phyloP scores from a whole-genome alignment of 345 rosid species.

The Dimocarpus longan region DNA sequence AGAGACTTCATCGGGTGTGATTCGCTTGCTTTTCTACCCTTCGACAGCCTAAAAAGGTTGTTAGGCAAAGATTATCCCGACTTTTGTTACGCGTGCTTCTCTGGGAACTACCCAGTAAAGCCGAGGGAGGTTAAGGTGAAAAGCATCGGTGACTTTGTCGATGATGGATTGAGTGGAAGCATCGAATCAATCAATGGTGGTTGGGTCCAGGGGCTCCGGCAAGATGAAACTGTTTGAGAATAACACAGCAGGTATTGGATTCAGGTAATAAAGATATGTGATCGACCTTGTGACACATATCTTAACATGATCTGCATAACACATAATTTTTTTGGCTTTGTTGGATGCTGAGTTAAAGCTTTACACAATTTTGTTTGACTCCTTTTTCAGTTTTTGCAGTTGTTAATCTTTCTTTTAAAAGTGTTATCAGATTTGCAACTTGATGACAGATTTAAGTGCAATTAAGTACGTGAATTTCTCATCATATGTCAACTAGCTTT shows the following conservation, averaged over 20 bases:
- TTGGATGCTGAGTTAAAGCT: slow-evolving; percentile 8
- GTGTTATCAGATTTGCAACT: background rate
- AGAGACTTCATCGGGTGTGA: slow-evolving; percentile 74
- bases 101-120: slow-evolving; percentile 83
- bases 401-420: background rate
- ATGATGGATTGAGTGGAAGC: slow-evolving; percentile 81
- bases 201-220: slow-evolving; percentile 60
- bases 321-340: background rate
- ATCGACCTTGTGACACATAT: background rate
- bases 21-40: slow-evolving; percentile 77
- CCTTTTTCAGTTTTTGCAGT: slow-evolving; percentile 14
- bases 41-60: slow-evolving; percentile 63
- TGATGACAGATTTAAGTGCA: background rate
- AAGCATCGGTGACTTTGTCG: slow-evolving; percentile 80
- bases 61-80: slow-evolving; percentile 52
- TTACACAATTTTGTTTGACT: slow-evolving; percentile 24
- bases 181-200: slow-evolving; percentile 71
- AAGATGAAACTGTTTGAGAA: background rate
- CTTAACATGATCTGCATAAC: background rate
- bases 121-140: slow-evolving; percentile 78
- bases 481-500: no score
- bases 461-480: background rate
- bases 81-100: slow-evolving; percentile 94
- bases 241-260: background rate
- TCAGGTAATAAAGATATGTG: background rate